phyloP scores from a whole-genome alignment of 1,139 yeast species.

The Debaryomyces sp. region DNA sequence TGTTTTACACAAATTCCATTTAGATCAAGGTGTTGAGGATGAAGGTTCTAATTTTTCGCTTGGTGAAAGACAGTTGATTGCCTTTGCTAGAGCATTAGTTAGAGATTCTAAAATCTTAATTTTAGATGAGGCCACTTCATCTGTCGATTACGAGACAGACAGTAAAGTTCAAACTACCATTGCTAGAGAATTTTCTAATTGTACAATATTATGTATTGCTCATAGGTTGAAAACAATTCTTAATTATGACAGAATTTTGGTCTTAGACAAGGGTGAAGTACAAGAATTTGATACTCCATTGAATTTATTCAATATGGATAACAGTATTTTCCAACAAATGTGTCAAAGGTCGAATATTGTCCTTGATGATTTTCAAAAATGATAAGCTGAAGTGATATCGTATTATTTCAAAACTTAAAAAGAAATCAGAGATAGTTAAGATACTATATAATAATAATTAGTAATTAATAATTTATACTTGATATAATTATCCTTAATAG shows the following conservation, averaged over 20 bases:
- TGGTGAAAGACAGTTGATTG: constrained; percentile 76
- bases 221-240: constrained; percentile 73
- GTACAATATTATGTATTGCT: constrained; percentile 79
- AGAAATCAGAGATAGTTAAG: neutral
- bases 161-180: constrained; percentile 69
- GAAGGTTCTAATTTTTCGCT: constrained; percentile 76
- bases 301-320: constrained; percentile 34
- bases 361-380: constrained; percentile 20
- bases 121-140: constrained; percentile 82
- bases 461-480: neutral
- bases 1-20: constrained; percentile 58
- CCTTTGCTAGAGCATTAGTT: constrained; percentile 79
- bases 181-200: constrained; percentile 57
- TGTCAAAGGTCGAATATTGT: constrained; percentile 54
- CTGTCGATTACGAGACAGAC: constrained; percentile 81
- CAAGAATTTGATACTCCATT: constrained; percentile 61
- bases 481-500: neutral
- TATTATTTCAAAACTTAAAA: neutral
- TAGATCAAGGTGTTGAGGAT: constrained; percentile 68
- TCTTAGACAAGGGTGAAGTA: constrained; percentile 64
- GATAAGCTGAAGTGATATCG: neutral
- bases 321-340: constrained; percentile 49
- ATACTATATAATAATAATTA: neutral
- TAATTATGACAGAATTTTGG: constrained; percentile 65
- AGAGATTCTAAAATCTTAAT: constrained; percentile 66